phyloP scores from a whole-genome alignment of 2,329 filamentous ascomycete genomes.

The Monilinia laxa region DNA sequence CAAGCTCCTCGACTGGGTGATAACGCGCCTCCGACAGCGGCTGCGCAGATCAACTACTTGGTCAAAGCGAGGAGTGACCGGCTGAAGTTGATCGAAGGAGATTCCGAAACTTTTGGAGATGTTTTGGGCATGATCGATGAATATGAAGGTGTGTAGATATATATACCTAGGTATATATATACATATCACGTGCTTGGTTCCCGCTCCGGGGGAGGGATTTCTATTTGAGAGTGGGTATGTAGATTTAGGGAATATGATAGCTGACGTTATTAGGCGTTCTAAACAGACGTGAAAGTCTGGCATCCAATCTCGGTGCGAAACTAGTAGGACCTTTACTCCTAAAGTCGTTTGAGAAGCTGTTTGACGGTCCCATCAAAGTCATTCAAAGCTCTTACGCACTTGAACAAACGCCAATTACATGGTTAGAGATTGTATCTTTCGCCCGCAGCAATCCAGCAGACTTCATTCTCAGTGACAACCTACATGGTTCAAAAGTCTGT shows the following conservation, averaged over 20 bases:
- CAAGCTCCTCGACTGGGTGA: slow-evolving; percentile 25
- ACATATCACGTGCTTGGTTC: slow-evolving; percentile 15
- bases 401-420: slow-evolving; percentile 66
- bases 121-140: slow-evolving; percentile 71
- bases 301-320: slow-evolving; percentile 79
- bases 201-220: neutral
- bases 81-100: slow-evolving; percentile 53
- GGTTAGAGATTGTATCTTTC: slow-evolving; percentile 84
- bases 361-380: slow-evolving; percentile 70
- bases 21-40: slow-evolving; percentile 17
- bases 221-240: neutral
- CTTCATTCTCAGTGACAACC: slow-evolving; percentile 68
- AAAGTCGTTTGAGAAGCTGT: slow-evolving; percentile 81
- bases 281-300: slow-evolving; percentile 82
- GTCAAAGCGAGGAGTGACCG: slow-evolving; percentile 47
- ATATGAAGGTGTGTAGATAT: slow-evolving; percentile 61
- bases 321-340: slow-evolving; percentile 79
- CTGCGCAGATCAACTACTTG: slow-evolving; percentile 54
- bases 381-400: slow-evolving; percentile 50
- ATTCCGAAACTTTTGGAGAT: slow-evolving; percentile 68
- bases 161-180: too few species aligned
- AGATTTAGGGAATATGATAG: neutral
- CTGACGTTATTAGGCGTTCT: slow-evolving; percentile 59
- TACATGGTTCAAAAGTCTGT: slow-evolving; percentile 70
- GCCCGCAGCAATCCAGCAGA: slow-evolving; percentile 77